These are phyloP conservation scores for Lineolata rhizophorae DNA, from an alignment of 495 filamentous ascomycete species.

Conservation along the genomic window DNA sequence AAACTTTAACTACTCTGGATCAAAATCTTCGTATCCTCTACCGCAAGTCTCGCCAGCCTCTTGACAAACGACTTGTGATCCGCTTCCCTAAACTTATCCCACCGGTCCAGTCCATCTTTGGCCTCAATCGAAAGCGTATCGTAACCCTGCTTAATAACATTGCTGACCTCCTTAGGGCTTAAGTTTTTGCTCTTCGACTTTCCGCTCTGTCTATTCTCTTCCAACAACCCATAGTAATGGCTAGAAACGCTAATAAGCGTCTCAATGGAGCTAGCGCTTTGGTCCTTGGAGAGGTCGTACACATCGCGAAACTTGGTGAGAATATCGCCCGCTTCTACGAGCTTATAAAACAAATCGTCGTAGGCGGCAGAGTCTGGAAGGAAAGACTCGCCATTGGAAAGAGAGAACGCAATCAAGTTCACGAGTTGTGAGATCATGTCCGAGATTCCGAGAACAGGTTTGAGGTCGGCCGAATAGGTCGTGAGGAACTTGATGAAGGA, in stretches of 20 bases:
- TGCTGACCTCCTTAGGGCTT: constrained; percentile 63
- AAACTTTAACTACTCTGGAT: no score
- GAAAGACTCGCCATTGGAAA: constrained; percentile 79
- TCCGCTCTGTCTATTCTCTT: constrained; percentile 39
- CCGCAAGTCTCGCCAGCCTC: constrained; percentile 58
- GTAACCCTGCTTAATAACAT: constrained; percentile 88
- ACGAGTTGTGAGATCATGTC: constrained; percentile 48
- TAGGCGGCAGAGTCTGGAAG: constrained; percentile 76
- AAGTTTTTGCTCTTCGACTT: constrained; percentile 34
- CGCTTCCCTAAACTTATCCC: constrained; percentile 54
- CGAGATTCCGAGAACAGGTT: constrained; percentile 32
- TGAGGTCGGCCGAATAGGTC: constrained; percentile 58
- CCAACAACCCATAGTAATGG: constrained; percentile 70
- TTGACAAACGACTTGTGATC: constrained; percentile 52
- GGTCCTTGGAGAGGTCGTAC: constrained; percentile 33
- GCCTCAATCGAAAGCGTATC: constrained; percentile 77
- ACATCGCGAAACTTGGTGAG: constrained; percentile 63
- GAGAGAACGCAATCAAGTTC: constrained; percentile 63
- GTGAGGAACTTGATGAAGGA: constrained; percentile 80
- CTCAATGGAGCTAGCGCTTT: constrained; percentile 40
- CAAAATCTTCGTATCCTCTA: constrained; percentile 35
- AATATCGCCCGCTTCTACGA: constrained; percentile 76
- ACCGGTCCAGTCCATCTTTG: constrained; percentile 60
- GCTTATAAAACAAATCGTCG: constrained; percentile 95
- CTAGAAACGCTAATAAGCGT: constrained; percentile 64